Percentiles rank a stretch among this genome's conserved stretches.
Conservation (phyloP, 306 rosid genomes). For the Begonia loranthoides region DNA sequence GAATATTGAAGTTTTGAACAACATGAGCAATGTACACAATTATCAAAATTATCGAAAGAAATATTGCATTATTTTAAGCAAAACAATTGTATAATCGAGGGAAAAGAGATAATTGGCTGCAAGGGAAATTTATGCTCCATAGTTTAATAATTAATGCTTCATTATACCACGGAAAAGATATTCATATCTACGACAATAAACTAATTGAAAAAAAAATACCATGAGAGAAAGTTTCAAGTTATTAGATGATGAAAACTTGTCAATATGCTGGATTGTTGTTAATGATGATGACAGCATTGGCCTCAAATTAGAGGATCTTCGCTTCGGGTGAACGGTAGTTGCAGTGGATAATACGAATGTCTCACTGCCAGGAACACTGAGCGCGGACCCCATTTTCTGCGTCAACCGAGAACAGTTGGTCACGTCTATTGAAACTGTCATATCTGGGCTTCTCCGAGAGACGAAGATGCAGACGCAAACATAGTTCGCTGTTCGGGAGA, state of each 20-base stretch:
- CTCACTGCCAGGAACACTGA: neutral
- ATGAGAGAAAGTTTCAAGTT: slow-evolving; percentile 10
- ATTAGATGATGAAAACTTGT: slow-evolving; percentile 4
- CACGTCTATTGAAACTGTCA: too few species aligned
- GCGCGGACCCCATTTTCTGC: slow-evolving; percentile 3
- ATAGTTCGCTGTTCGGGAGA: too few species aligned
- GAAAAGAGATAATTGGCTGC: neutral
- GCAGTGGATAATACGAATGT: neutral
- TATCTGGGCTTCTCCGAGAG: too few species aligned
- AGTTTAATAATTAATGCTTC: neutral
- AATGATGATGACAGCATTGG: slow-evolving; percentile 8
- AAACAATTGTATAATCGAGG: neutral
- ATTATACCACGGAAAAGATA: neutral
- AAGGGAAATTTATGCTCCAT: neutral
- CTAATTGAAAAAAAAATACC: slow-evolving; percentile 1
- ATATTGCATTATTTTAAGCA: too few species aligned
- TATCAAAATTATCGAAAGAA: too few species aligned
- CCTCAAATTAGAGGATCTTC: slow-evolving; percentile 3
- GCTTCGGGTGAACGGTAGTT: neutral
- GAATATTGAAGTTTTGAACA: too few species aligned
- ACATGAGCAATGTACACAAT: too few species aligned
- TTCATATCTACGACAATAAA: neutral
- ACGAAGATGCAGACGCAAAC: too few species aligned
- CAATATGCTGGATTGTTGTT: slow-evolving; percentile 7
- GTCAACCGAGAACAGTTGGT: neutral